phyloP scores from a whole-genome alignment of 1,284 basidiomycete genomes.

The Schizophyllum commune region DNA sequence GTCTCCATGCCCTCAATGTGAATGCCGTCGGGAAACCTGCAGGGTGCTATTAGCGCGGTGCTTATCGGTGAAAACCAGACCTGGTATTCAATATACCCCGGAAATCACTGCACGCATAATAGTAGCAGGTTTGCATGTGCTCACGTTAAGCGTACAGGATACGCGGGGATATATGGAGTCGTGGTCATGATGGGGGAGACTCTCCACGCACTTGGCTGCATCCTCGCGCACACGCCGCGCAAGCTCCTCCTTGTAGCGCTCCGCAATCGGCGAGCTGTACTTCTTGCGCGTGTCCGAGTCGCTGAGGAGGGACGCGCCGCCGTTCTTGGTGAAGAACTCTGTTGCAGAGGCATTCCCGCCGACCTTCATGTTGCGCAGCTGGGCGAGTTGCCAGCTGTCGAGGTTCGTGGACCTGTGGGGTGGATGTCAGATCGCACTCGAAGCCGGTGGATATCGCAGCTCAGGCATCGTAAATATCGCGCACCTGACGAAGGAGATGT shows the following conservation, averaged over 20 bases:
- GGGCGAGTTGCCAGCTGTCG: constrained; percentile 88
- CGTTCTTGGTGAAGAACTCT: constrained; percentile 89
- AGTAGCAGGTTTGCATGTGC: too few relatives aligned
- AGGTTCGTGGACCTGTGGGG: constrained; percentile 84
- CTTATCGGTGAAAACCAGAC: too few relatives aligned
- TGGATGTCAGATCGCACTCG: not conserved
- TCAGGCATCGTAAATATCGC: constrained; percentile 20
- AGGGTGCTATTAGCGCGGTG: not conserved
- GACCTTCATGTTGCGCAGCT: constrained; percentile 94
- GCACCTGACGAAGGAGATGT: constrained; percentile 95
- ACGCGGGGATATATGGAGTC: too few relatives aligned
- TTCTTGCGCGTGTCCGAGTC: constrained; percentile 84
- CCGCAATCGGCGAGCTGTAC: constrained; percentile 79
- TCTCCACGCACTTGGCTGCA: constrained; percentile 40
- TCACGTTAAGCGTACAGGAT: too few relatives aligned
- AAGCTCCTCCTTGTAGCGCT: constrained; percentile 91
- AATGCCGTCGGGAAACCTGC: constrained; percentile 70
- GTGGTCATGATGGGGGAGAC: too few relatives aligned
- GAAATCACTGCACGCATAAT: too few relatives aligned
- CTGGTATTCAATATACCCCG: too few relatives aligned
- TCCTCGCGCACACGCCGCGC: constrained; percentile 81
- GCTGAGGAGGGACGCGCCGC: constrained; percentile 62
- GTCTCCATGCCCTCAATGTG: constrained; percentile 71
- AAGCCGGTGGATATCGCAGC: not conserved
- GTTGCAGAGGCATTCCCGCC: constrained; percentile 88